These are phyloP conservation scores for Candida maris DNA, from an alignment of 805 yeast genomes.

Conservation along the genomic window DNA sequence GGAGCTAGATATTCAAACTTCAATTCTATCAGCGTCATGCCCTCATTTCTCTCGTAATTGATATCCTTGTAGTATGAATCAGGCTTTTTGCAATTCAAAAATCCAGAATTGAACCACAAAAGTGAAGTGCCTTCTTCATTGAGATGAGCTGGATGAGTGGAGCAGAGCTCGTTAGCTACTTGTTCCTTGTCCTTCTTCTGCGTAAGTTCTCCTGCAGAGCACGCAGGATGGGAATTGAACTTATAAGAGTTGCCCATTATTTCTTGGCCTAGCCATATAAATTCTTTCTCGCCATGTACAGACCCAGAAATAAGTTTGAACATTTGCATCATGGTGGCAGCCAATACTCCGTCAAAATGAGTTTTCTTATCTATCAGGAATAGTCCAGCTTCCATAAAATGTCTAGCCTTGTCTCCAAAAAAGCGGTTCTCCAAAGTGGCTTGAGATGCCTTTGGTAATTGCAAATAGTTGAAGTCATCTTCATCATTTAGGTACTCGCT, in stretches of 20 bases:
- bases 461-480: conserved; percentile 37
- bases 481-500: conserved; percentile 44
- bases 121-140: conserved; percentile 48
- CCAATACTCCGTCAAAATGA: conserved; percentile 48
- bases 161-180: conserved; percentile 47
- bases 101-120: conserved; percentile 71
- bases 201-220: conserved; percentile 46
- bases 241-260: conserved; percentile 51
- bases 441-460: conserved; percentile 35
- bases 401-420: conserved; percentile 40
- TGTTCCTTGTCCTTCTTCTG: conserved; percentile 22
- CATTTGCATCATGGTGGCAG: conserved; percentile 41
- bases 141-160: conserved; percentile 63
- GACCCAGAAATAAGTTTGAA: conserved; percentile 43
- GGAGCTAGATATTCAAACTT: conserved; percentile 37
- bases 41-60: conserved; percentile 28
- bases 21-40: conserved; percentile 27
- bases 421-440: conserved; percentile 36
- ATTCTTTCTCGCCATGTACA: conserved; percentile 77
- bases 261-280: conserved; percentile 69
- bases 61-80: conserved; percentile 38
- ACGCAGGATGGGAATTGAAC: conserved; percentile 54
- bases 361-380: conserved; percentile 42
- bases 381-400: conserved; percentile 48
- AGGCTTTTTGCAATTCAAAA: conserved; percentile 52